phyloP scores from a whole-genome alignment of 75 land plant species.

The Selaginella moellendorffii region DNA sequence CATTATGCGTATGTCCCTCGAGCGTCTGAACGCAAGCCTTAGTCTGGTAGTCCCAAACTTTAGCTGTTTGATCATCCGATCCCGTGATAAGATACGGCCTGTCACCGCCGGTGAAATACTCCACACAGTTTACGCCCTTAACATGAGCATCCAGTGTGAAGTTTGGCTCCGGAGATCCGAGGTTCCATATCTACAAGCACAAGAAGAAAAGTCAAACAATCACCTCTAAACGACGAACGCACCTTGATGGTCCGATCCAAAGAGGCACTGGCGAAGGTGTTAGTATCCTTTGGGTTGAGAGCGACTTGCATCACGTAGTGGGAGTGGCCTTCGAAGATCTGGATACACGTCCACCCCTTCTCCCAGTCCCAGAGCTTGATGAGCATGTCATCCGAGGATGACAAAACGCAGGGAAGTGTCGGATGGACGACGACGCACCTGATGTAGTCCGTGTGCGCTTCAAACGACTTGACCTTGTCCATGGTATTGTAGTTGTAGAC shows the following conservation, averaged over 20 bases:
- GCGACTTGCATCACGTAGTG: constrained; percentile 99
- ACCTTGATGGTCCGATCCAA: constrained; percentile 87
- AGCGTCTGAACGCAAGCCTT: constrained; percentile 77
- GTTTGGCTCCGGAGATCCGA: constrained; percentile 74
- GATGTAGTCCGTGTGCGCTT: constrained; percentile 95
- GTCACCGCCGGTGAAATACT: constrained; percentile 44
- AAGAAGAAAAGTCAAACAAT: not conserved
- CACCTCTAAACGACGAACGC: not conserved
- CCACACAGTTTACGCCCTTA: constrained; percentile 86
- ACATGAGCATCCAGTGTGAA: constrained; percentile 77
- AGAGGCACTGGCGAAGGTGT: constrained; percentile 79
- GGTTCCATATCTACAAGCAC: constrained; percentile 73
- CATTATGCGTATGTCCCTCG: constrained; percentile 84
- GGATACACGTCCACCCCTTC: constrained; percentile 90
- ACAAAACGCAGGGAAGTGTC: constrained; percentile 88
- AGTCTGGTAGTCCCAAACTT: constrained; percentile 90
- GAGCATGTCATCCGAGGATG: constrained; percentile 96
- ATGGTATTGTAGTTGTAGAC: constrained; percentile 96
- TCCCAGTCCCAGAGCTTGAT: constrained; percentile 99
- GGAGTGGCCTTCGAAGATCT: constrained; percentile 91
- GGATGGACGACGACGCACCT: constrained; percentile 96
- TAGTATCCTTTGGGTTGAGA: constrained; percentile 85
- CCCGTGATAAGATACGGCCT: constrained; percentile 70
- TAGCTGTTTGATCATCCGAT: constrained; percentile 87
- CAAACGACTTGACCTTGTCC: constrained; percentile 95